phyloP scores from a whole-genome alignment of 1,284 basidiomycete species.

The Apiotrichum porosum region DNA sequence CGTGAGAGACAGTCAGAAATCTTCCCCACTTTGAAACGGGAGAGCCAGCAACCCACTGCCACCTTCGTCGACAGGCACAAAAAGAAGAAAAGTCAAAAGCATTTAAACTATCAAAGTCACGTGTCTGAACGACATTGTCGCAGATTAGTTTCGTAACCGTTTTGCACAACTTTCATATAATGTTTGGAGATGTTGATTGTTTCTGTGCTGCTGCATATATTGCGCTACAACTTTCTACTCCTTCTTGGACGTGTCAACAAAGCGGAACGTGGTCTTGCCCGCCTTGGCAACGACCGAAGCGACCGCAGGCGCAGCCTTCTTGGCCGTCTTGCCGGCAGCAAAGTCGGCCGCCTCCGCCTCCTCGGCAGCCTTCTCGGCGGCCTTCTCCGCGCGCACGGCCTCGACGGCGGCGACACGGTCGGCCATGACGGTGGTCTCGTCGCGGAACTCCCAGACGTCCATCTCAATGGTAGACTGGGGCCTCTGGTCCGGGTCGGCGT shows the following conservation, averaged over 20 bases:
- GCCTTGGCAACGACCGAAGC: not conserved
- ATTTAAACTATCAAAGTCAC: no score
- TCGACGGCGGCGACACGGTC: conserved; percentile 11
- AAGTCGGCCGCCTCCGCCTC: conserved; percentile 1
- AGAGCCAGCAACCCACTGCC: no score
- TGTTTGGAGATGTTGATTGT: not conserved
- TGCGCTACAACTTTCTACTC: not conserved
- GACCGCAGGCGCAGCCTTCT: not conserved
- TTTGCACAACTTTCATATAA: no score
- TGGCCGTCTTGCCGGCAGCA: not conserved
- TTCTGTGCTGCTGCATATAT: not conserved
- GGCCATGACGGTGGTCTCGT: conserved; percentile 23
- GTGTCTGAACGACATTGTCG: no score
- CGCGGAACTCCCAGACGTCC: conserved; percentile 42
- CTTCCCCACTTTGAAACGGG: no score
- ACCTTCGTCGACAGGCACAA: no score
- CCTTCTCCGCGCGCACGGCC: conserved; percentile 3
- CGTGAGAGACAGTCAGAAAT: no score
- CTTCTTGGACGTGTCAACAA: conserved; percentile 16
- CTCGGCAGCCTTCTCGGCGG: conserved; percentile 2
- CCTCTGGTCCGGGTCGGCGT: not conserved
- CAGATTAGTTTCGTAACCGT: no score
- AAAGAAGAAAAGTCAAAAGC: no score
- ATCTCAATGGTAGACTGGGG: conserved; percentile 25
- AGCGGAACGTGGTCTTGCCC: conserved; percentile 13